Conservation (phyloP, 176 grass and related monocot genomes). For the Phoenix dactylifera region DNA sequence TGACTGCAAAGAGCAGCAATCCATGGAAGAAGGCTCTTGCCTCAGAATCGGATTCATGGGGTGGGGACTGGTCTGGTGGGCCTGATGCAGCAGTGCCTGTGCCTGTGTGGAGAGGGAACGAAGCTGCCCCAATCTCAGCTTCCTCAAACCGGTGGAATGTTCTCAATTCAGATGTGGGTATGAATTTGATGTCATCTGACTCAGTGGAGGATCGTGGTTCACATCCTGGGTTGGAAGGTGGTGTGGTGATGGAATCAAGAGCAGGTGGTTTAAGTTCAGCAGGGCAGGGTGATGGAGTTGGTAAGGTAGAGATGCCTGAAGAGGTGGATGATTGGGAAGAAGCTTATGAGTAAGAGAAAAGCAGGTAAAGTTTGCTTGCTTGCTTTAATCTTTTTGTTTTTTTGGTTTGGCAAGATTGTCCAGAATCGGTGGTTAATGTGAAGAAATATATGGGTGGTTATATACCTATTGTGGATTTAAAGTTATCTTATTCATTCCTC, state of each 20-base stretch:
- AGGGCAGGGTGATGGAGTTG: neutral
- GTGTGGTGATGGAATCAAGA: conserved; percentile 7
- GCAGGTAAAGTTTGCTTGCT: neutral
- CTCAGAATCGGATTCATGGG: conserved; percentile 36
- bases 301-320: conserved; percentile 25
- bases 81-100: conserved; percentile 22
- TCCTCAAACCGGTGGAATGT: conserved; percentile 60
- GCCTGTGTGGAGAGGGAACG: conserved; percentile 23
- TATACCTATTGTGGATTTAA: too few relatives aligned
- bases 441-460: too few relatives aligned
- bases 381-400: too few relatives aligned
- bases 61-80: conserved; percentile 35
- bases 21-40: conserved; percentile 54
- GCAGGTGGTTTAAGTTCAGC: conserved; percentile 3
- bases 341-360: conserved; percentile 45
- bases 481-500: too few relatives aligned
- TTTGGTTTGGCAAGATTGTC: too few relatives aligned
- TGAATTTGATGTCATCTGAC: conserved; percentile 7
- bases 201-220: conserved; percentile 5
- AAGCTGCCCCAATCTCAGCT: conserved; percentile 20
- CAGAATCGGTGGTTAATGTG: too few relatives aligned
- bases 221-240: conserved; percentile 3
- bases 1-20: conserved; percentile 40
- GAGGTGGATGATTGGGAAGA: conserved; percentile 93
- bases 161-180: conserved; percentile 41